Percentiles rank a stretch among this genome's conserved stretches.
phyloP scores from a whole-genome alignment of 345 rosid species.

The Kandelia obovata region DNA sequence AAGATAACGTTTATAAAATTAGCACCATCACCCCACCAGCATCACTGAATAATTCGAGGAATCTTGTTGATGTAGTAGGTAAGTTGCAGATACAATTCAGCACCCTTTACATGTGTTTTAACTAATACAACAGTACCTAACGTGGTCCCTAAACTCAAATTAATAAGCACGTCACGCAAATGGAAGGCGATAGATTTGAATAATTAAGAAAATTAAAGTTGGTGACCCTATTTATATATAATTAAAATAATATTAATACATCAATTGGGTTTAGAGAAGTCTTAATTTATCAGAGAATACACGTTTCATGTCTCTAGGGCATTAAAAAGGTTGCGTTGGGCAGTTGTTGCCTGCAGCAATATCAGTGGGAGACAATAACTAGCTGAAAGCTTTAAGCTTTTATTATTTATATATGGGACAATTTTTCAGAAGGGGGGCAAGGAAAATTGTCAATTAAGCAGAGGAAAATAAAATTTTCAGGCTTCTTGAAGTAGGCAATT shows the following conservation, averaged over 20 bases:
- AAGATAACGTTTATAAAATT: not conserved
- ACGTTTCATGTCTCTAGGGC: not conserved
- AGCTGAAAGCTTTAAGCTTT: too few relatives aligned
- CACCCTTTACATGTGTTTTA: not conserved
- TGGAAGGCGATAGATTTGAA: not conserved
- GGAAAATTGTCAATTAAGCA: too few relatives aligned
- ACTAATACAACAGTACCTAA: not conserved
- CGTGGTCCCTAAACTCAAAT: too few relatives aligned
- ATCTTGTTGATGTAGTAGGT: conserved; percentile 6
- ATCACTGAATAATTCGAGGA: not conserved
- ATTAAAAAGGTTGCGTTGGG: conserved; percentile 1
- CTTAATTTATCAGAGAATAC: conserved; percentile 6
- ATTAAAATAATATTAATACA: not conserved
- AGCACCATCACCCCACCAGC: conserved; percentile 1
- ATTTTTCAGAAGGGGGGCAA: too few relatives aligned
- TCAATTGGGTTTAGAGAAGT: conserved; percentile 5
- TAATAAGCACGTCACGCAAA: too few relatives aligned
- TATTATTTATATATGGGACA: too few relatives aligned
- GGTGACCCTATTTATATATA: not conserved
- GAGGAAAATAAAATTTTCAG: too few relatives aligned
- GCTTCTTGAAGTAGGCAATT: too few relatives aligned
- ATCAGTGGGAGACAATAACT: too few relatives aligned
- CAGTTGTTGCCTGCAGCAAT: not conserved
- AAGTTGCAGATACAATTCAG: not conserved
- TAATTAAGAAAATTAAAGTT: not conserved